These are phyloP conservation scores for Plantago elongata DNA, from an alignment of 257 asterid species.

Conservation along the genomic window DNA sequence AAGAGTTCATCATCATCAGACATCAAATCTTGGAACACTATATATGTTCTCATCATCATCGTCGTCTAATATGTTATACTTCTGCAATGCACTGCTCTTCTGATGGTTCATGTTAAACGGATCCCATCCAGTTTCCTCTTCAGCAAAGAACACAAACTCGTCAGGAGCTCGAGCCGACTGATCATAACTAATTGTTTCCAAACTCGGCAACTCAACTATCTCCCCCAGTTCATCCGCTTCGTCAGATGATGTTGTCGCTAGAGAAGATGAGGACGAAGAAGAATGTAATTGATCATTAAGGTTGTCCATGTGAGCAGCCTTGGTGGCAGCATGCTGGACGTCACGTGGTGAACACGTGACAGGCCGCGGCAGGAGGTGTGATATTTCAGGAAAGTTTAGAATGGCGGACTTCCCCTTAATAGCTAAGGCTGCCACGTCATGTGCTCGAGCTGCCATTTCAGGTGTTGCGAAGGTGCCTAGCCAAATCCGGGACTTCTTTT, in stretches of 20 bases:
- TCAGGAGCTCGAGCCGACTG: constrained; percentile 24
- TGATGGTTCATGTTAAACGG: constrained; percentile 9
- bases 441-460: constrained; percentile 87
- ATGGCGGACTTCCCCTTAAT: constrained; percentile 68
- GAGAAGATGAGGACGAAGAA: constrained; percentile 15
- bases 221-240: constrained; percentile 50
- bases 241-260: constrained; percentile 16
- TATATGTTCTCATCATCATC: constrained; percentile 27
- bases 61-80: constrained; percentile 23
- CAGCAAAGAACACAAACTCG: constrained; percentile 24
- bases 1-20: neutral
- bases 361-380: constrained; percentile 54
- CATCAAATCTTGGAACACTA: constrained; percentile 26
- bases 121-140: constrained; percentile 47
- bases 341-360: constrained; percentile 65
- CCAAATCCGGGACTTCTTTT: constrained; percentile 82
- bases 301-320: constrained; percentile 63
- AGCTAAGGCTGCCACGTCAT: constrained; percentile 78
- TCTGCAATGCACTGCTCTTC: constrained; percentile 27
- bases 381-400: constrained; percentile 64
- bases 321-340: constrained; percentile 70
- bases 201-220: constrained; percentile 64
- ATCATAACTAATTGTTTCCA: constrained; percentile 38
- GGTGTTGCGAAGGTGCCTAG: constrained; percentile 67
- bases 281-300: constrained; percentile 6